phyloP scores from a whole-genome alignment of 768 basidiomycete genomes.

The Boletus pseudo-olivaceus region DNA sequence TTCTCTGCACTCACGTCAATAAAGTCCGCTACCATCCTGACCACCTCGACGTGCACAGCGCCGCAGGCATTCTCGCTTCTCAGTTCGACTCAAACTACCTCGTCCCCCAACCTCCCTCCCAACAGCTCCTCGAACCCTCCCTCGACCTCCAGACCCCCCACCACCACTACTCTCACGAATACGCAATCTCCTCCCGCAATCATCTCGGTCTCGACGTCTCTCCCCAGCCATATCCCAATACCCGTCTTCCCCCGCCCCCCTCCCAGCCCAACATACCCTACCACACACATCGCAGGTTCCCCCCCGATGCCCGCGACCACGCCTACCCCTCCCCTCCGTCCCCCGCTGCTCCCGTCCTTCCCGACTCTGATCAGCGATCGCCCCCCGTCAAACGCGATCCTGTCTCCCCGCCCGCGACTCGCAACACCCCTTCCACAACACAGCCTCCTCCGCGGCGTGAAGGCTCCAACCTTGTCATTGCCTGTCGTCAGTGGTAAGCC shows the following conservation, averaged over 20 bases:
- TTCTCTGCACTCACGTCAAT: conserved; percentile 44
- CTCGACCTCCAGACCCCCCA: conserved; percentile 42
- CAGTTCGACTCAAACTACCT: conserved; percentile 49
- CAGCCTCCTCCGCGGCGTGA: conserved; percentile 44
- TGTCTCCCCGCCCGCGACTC: conserved; percentile 34
- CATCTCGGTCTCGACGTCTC: conserved; percentile 45
- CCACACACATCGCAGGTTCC: conserved; percentile 31
- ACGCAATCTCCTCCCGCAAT: conserved; percentile 42
- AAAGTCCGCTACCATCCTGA: conserved; percentile 67
- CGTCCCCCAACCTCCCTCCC: conserved; percentile 18
- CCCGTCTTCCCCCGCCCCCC: conserved; percentile 41
- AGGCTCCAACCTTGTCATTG: conserved; percentile 70
- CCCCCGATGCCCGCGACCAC: conserved; percentile 37
- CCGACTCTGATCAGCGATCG: conserved; percentile 28
- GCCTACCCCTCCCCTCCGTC: conserved; percentile 34
- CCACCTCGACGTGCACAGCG: conserved; percentile 44
- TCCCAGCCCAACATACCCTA: conserved; percentile 21
- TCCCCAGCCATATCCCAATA: conserved; percentile 37
- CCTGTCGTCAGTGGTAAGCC: conserved; percentile 78
- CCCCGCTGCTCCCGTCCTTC: conserved; percentile 18
- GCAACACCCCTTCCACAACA: conserved; percentile 24
- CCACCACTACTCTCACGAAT: conserved; percentile 39
- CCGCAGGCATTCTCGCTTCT: conserved; percentile 45
- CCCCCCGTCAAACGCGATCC: conserved; percentile 45
- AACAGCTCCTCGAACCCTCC: conserved; percentile 45